Evolutionary conservation across 768 basidiomycete species (phyloP).

Genomic region (Podaxis pistillaris): DNA sequence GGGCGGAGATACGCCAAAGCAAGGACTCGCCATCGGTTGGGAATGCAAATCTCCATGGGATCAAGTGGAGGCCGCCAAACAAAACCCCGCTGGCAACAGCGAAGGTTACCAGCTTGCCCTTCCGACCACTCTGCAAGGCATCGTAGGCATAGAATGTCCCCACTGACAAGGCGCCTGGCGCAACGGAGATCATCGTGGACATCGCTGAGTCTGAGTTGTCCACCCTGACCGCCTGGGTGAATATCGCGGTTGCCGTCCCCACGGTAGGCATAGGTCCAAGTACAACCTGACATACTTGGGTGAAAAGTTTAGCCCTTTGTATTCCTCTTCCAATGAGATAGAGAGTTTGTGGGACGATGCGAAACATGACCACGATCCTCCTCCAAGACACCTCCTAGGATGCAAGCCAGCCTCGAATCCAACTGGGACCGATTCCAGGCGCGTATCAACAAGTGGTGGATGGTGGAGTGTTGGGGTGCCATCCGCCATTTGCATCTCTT

Average conservation of each 20-base stretch:
- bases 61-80: slow-evolving; percentile 6
- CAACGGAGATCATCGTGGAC: background rate
- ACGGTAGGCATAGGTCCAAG: background rate
- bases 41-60: background rate
- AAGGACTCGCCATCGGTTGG: background rate
- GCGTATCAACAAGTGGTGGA: background rate
- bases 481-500: background rate
- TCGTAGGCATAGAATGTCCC: background rate
- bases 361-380: background rate
- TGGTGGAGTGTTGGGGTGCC: background rate
- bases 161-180: background rate
- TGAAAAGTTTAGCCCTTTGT: background rate
- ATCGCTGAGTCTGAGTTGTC: background rate
- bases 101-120: background rate
- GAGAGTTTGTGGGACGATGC: background rate
- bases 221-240: background rate
- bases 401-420: background rate
- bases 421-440: background rate
- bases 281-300: background rate
- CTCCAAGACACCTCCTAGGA: background rate
- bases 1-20: background rate
- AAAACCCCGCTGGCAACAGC: background rate
- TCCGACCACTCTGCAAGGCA: background rate
- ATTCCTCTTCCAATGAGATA: background rate
- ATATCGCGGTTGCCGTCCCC: background rate